These are phyloP conservation scores for Eimeria tenella DNA, from an alignment of 169 alveolate species.

Conservation along the genomic window DNA sequence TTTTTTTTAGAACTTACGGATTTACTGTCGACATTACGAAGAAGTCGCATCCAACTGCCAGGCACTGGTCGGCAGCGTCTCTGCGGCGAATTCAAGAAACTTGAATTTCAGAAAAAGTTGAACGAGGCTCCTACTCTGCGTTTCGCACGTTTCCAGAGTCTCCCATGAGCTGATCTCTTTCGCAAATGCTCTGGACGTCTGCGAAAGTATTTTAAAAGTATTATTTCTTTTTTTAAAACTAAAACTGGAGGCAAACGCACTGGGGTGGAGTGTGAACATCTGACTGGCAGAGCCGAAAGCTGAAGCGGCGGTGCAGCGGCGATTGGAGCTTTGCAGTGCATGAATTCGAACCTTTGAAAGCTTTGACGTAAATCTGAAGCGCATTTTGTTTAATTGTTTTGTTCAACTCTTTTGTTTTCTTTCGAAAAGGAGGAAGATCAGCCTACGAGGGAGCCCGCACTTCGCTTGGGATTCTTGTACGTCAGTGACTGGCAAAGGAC, in stretches of 20 bases:
- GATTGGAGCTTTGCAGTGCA: neutral
- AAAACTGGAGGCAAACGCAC: slow-evolving; percentile 21
- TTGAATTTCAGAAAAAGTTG: neutral
- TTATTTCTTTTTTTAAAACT: too few species aligned
- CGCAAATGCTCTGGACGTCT: slow-evolving; percentile 66
- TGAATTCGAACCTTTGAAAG: slow-evolving; percentile 29
- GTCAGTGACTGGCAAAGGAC: slow-evolving; percentile 12
- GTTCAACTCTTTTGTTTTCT: neutral
- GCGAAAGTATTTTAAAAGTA: neutral
- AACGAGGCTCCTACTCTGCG: slow-evolving; percentile 4
- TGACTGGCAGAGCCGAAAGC: slow-evolving; percentile 57
- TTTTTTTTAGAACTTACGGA: neutral
- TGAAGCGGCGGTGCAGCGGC: neutral
- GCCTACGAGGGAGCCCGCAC: slow-evolving; percentile 29
- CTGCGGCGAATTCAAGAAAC: neutral
- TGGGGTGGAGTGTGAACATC: slow-evolving; percentile 52
- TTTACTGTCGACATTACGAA: slow-evolving; percentile 64
- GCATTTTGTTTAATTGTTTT: neutral
- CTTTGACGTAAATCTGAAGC: slow-evolving; percentile 39
- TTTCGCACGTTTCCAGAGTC: slow-evolving; percentile 44
- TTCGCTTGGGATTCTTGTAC: slow-evolving; percentile 17
- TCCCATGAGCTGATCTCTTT: neutral
- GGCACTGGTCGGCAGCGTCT: slow-evolving; percentile 71
- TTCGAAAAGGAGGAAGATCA: neutral
- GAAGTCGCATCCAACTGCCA: slow-evolving; percentile 62